Conservation (phyloP, 2,329 filamentous ascomycete species). For the Fonsecaea multimorphosa region DNA sequence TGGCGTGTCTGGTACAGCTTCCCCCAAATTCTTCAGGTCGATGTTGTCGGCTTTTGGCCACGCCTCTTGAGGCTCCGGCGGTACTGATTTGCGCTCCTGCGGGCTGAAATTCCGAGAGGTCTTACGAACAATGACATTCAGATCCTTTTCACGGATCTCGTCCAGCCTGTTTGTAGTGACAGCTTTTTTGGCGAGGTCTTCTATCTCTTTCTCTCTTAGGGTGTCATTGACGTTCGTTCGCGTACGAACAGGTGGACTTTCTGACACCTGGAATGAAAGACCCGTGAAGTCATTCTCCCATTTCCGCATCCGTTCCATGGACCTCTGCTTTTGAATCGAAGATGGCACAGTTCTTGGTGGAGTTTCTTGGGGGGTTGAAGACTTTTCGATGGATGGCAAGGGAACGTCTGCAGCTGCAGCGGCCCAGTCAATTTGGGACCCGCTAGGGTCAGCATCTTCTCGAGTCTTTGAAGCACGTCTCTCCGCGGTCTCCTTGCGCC, state of each 20-base stretch:
- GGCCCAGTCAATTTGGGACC: slow-evolving; percentile 38
- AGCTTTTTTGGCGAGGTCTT: slow-evolving; percentile 34
- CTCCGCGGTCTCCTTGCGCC: slow-evolving; percentile 31
- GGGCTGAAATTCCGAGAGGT: slow-evolving; percentile 32
- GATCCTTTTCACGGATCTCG: slow-evolving; percentile 36
- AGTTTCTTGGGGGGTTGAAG: slow-evolving; percentile 33
- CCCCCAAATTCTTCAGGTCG: slow-evolving; percentile 36
- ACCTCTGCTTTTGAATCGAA: slow-evolving; percentile 30
- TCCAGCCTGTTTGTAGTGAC: slow-evolving; percentile 37
- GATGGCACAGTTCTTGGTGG: slow-evolving; percentile 31
- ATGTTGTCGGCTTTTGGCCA: not conserved
- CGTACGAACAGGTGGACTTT: slow-evolving; percentile 43
- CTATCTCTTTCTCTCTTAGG: slow-evolving; percentile 39
- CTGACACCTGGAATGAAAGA: slow-evolving; percentile 42
- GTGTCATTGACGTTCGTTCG: slow-evolving; percentile 34
- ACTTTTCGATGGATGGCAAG: slow-evolving; percentile 34
- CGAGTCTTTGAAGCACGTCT: slow-evolving; percentile 16
- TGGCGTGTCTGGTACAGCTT: slow-evolving; percentile 48
- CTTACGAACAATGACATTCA: slow-evolving; percentile 32
- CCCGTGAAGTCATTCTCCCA: slow-evolving; percentile 44
- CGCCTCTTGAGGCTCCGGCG: slow-evolving; percentile 19
- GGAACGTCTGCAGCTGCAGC: slow-evolving; percentile 37
- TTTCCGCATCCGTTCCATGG: slow-evolving; percentile 37
- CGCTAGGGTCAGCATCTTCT: slow-evolving; percentile 13
- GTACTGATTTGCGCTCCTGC: slow-evolving; percentile 26